phyloP scores from a whole-genome alignment of 768 basidiomycete genomes.

The Mycena floridula region DNA sequence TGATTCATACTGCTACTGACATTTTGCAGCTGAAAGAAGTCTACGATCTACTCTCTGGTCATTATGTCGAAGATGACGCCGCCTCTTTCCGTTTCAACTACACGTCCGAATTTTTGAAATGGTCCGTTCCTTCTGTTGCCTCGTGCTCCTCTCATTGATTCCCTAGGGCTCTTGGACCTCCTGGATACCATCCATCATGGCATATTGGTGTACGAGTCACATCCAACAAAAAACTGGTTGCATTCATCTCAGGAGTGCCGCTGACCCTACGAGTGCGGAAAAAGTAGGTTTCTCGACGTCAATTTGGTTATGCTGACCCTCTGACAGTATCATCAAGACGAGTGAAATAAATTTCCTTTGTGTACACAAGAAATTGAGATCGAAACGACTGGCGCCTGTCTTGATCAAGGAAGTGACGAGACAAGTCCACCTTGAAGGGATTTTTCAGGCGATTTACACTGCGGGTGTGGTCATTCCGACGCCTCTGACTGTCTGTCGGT shows the following conservation, averaged over 20 bases:
- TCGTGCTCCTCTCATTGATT: conserved; percentile 1
- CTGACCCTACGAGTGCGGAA: conserved; percentile 78
- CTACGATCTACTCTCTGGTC: conserved; percentile 82
- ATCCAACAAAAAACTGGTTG: conserved; percentile 89
- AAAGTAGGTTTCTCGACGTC: conserved; percentile 46
- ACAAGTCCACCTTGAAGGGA: conserved; percentile 79
- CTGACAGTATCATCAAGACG: conserved; percentile 52
- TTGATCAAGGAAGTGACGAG: conserved; percentile 97
- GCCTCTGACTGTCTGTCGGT: conserved; percentile 83
- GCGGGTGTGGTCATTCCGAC: conserved; percentile 92
- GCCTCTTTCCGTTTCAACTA: conserved; percentile 98
- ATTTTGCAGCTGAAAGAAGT: conserved; percentile 79
- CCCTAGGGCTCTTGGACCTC: conserved; percentile 86
- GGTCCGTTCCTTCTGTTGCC: conserved; percentile 40
- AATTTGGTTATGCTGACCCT: neutral
- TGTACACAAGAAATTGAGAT: conserved; percentile 94
- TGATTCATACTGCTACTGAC: conserved; percentile 3
- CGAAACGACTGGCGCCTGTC: conserved; percentile 91
- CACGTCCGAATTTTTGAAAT: conserved; percentile 87
- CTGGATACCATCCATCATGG: conserved; percentile 92
- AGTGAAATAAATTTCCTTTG: conserved; percentile 98
- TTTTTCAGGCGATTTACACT: conserved; percentile 98
- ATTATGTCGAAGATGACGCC: conserved; percentile 96
- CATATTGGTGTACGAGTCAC: conserved; percentile 91
- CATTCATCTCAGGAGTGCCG: conserved; percentile 93